phyloP scores from a whole-genome alignment of 2,329 filamentous ascomycete species.

The Fusarium euwallaceae region DNA sequence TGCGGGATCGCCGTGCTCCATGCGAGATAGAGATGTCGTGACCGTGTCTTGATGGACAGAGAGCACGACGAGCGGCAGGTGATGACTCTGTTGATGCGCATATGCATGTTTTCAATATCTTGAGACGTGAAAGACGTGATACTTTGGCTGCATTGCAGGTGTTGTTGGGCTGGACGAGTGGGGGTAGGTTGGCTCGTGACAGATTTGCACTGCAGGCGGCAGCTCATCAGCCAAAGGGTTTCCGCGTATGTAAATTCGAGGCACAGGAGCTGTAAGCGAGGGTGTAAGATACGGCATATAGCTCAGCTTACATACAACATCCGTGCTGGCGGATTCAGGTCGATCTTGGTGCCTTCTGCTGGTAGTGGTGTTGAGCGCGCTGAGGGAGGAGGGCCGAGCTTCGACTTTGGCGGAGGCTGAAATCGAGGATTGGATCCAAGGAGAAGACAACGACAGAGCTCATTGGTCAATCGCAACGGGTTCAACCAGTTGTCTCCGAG shows the following conservation, averaged over 20 bases:
- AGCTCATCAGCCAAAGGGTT: neutral
- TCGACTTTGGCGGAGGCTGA: constrained; percentile 10
- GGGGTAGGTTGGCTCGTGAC: constrained; percentile 5
- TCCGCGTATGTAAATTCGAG: constrained; percentile 4
- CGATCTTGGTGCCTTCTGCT: constrained; percentile 1
- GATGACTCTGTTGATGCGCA: neutral
- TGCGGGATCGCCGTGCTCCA: constrained; percentile 23
- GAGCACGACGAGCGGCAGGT: constrained; percentile 2
- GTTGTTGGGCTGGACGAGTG: neutral
- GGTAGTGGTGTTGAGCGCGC: neutral
- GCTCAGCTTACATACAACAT: constrained; percentile 3
- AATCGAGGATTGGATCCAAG: constrained; percentile 1
- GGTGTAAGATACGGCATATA: constrained; percentile 11
- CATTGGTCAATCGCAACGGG: constrained; percentile 22
- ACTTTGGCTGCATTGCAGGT: constrained; percentile 15
- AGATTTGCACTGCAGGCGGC: neutral
- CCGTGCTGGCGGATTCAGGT: constrained; percentile 19
- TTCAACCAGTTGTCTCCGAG: constrained; percentile 17
- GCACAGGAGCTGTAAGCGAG: constrained; percentile 2
- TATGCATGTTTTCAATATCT: constrained; percentile 3
- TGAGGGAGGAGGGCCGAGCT: constrained; percentile 1
- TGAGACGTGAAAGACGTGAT: constrained; percentile 14
- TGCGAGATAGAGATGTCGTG: constrained; percentile 17
- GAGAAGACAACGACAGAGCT: neutral
- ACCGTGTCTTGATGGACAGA: constrained; percentile 1